phyloP scores from a whole-genome alignment of 352 stramenopile genomes.

The Albugo laibachii region DNA sequence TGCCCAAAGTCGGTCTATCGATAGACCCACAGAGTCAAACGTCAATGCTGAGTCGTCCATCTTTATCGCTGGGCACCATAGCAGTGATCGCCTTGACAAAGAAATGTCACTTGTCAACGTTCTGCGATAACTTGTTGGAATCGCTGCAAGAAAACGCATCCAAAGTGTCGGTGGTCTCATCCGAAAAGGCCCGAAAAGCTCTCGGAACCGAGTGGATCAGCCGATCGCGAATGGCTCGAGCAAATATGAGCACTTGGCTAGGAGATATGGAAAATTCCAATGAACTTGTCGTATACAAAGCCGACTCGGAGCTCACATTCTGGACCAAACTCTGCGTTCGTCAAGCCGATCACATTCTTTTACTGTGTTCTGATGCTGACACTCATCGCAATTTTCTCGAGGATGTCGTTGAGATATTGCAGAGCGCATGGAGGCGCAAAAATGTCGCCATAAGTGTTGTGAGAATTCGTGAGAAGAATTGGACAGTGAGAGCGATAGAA shows the following conservation, averaged over 20 bases:
- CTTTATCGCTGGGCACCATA: slow-evolving; percentile 43
- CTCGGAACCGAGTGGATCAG: slow-evolving; percentile 50
- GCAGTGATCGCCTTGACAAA: slow-evolving; percentile 64
- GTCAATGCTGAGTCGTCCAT: background rate
- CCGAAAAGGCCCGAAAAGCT: slow-evolving; percentile 33
- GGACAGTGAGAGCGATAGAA: slow-evolving; percentile 24
- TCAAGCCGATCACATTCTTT: slow-evolving; percentile 64
- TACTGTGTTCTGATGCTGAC: slow-evolving; percentile 57
- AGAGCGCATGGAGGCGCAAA: slow-evolving; percentile 47
- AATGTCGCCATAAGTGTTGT: slow-evolving; percentile 61
- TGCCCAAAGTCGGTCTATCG: background rate
- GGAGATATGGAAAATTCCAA: slow-evolving; percentile 59
- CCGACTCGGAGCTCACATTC: slow-evolving; percentile 35
- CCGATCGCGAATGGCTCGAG: slow-evolving; percentile 34
- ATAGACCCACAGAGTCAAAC: background rate
- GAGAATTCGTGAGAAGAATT: slow-evolving; percentile 51
- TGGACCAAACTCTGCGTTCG: slow-evolving; percentile 75
- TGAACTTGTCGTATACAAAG: slow-evolving; percentile 69
- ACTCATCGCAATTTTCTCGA: slow-evolving; percentile 2
- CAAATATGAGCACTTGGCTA: slow-evolving; percentile 61
- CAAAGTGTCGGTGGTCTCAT: slow-evolving; percentile 48
- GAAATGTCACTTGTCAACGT: slow-evolving; percentile 47
- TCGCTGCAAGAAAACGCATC: slow-evolving; percentile 40
- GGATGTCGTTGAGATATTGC: slow-evolving; percentile 31
- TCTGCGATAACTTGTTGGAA: slow-evolving; percentile 36